Conservation (phyloP, 257 asterid genomes). For the Jasminum sambac region DNA sequence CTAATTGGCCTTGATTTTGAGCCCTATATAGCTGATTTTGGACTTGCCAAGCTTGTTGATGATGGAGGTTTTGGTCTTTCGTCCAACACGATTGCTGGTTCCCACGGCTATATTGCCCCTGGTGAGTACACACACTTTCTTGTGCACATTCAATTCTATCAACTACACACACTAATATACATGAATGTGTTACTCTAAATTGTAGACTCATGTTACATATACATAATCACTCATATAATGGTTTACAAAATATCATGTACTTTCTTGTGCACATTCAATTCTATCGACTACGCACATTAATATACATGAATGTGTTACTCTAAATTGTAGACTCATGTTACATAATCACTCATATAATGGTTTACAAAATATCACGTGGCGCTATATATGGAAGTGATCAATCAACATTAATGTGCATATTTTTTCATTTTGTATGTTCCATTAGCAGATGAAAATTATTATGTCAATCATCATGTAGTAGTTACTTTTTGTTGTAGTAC, state of each 20-base stretch:
- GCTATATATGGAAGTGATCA: no score
- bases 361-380: no score
- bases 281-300: not conserved
- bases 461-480: no score
- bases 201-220: not conserved
- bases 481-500: no score
- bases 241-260: no score
- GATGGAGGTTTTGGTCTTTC: constrained; percentile 67
- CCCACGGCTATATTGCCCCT: constrained; percentile 91
- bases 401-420: no score
- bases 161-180: not conserved
- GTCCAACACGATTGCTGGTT: constrained; percentile 77
- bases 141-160: not conserved
- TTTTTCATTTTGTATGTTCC: no score
- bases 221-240: no score
- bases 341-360: no score
- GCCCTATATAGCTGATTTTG: constrained; percentile 91
- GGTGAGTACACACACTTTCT: constrained; percentile 41
- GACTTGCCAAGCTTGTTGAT: constrained; percentile 72
- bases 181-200: not conserved
- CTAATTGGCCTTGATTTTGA: constrained; percentile 75
- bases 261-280: not conserved
- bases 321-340: not conserved
- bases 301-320: not conserved
- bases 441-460: no score